phyloP scores from a whole-genome alignment of 192 early-diverging fungal genomes.

The Backusella macrospora region DNA sequence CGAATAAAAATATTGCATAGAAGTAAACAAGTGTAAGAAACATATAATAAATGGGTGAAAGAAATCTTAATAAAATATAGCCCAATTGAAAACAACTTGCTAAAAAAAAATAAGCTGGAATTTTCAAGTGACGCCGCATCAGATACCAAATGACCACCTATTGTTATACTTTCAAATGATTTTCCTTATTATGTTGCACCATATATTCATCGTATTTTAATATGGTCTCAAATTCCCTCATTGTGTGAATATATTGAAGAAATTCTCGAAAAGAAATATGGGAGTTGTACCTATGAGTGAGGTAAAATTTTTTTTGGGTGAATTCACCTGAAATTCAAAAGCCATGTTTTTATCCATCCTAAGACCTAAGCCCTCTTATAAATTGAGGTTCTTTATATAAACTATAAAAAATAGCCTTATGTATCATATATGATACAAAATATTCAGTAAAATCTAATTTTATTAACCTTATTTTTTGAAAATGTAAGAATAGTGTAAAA shows the following conservation, averaged over 20 bases:
- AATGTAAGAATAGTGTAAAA: too few relatives aligned
- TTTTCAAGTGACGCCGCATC: background rate
- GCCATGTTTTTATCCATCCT: constrained; percentile 17
- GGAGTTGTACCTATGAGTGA: constrained; percentile 9
- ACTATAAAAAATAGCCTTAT: too few relatives aligned
- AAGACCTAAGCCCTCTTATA: too few relatives aligned
- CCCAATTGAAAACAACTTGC: constrained; percentile 16
- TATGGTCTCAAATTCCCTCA: constrained; percentile 21
- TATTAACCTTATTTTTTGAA: too few relatives aligned
- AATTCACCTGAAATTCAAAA: constrained; percentile 23
- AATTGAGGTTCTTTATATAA: too few relatives aligned
- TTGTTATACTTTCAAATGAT: constrained; percentile 23
- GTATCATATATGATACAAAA: too few relatives aligned
- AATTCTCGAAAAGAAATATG: constrained; percentile 17
- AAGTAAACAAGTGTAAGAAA: background rate
- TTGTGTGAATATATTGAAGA: background rate
- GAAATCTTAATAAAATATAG: background rate
- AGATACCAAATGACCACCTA: background rate
- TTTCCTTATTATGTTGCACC: constrained; percentile 24
- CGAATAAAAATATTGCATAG: constrained; percentile 8
- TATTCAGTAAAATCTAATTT: too few relatives aligned
- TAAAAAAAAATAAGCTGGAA: background rate
- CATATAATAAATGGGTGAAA: constrained; percentile 2
- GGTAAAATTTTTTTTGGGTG: constrained; percentile 23
- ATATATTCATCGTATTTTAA: constrained; percentile 19